Evolutionary conservation across 73 alveolate species (phyloP).

Genomic region (Stentor coeruleus): DNA sequence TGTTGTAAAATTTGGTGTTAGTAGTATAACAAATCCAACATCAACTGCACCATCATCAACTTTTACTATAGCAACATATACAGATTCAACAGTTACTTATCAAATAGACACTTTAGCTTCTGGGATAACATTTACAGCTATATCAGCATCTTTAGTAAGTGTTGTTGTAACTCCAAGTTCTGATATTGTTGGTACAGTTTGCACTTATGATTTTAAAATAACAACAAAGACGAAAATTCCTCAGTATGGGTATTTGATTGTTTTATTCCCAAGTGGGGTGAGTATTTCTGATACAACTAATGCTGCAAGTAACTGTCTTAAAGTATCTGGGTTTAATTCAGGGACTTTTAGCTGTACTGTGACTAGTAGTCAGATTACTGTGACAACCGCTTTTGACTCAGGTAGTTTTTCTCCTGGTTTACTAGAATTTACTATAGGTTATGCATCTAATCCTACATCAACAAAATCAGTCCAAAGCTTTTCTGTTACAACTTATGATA

Average conservation of each 20-base stretch:
- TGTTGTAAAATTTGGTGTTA: slow-evolving; percentile 38
- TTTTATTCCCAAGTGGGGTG: slow-evolving; percentile 32
- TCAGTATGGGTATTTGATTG: not conserved
- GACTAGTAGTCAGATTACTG: slow-evolving; percentile 12
- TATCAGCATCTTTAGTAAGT: not conserved
- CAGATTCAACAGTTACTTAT: slow-evolving; percentile 10
- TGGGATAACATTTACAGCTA: slow-evolving; percentile 23
- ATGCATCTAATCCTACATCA: slow-evolving; percentile 34
- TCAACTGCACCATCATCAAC: slow-evolving; percentile 31
- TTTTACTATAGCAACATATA: slow-evolving; percentile 19
- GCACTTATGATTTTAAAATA: not conserved
- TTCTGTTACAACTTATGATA: slow-evolving; percentile 28
- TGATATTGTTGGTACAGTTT: not conserved
- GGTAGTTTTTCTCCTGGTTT: slow-evolving; percentile 30
- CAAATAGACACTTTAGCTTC: slow-evolving; percentile 14
- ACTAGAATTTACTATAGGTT: slow-evolving; percentile 23
- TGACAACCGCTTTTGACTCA: slow-evolving; percentile 20
- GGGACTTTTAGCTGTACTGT: slow-evolving; percentile 20
- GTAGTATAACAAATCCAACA: slow-evolving; percentile 38
- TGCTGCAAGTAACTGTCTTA: slow-evolving; percentile 21
- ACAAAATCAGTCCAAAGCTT: slow-evolving; percentile 24
- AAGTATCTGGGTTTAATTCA: slow-evolving; percentile 15
- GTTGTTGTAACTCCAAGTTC: not conserved
- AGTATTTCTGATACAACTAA: not conserved
- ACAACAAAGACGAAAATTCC: not conserved